These are phyloP conservation scores for Penicillium dipodomyicola DNA, from an alignment of 495 filamentous ascomycete genomes.

Conservation along the genomic window DNA sequence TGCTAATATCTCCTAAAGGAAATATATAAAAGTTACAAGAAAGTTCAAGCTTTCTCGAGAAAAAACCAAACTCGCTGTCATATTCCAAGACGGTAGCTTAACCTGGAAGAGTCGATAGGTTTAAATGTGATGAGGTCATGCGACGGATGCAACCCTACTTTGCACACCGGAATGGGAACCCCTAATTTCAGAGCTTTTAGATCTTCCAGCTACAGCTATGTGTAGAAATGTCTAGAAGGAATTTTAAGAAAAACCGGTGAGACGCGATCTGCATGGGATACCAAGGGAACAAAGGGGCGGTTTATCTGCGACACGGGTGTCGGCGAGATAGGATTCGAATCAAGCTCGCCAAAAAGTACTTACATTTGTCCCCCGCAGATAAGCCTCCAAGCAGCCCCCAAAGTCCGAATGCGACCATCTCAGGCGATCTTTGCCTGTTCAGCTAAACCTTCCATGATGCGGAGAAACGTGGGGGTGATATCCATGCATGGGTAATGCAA, in stretches of 20 bases:
- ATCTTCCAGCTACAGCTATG: neutral
- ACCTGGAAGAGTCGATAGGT: neutral
- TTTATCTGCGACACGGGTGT: conserved; percentile 1
- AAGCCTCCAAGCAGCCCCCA: neutral
- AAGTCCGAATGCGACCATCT: conserved; percentile 23
- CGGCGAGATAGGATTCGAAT: neutral
- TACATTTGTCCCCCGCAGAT: conserved; percentile 1
- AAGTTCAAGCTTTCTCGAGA: neutral
- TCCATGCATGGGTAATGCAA: conserved; percentile 20
- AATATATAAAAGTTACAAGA: neutral
- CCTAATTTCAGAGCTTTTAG: neutral
- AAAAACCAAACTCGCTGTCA: neutral
- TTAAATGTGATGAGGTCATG: conserved; percentile 8
- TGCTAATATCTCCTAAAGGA: neutral
- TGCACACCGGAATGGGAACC: conserved; percentile 5
- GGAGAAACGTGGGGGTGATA: conserved; percentile 30
- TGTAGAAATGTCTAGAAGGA: conserved; percentile 6
- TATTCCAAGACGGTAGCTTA: neutral
- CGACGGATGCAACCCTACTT: conserved; percentile 14
- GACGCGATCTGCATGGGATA: conserved; percentile 3
- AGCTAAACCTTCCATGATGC: conserved; percentile 13
- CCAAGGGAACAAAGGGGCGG: neutral
- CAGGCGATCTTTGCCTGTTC: conserved; percentile 11
- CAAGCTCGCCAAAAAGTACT: neutral
- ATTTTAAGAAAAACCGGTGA: neutral